These are phyloP conservation scores for Chaetomium globosum DNA, from an alignment of 2,329 filamentous ascomycete genomes.

Conservation along the genomic window DNA sequence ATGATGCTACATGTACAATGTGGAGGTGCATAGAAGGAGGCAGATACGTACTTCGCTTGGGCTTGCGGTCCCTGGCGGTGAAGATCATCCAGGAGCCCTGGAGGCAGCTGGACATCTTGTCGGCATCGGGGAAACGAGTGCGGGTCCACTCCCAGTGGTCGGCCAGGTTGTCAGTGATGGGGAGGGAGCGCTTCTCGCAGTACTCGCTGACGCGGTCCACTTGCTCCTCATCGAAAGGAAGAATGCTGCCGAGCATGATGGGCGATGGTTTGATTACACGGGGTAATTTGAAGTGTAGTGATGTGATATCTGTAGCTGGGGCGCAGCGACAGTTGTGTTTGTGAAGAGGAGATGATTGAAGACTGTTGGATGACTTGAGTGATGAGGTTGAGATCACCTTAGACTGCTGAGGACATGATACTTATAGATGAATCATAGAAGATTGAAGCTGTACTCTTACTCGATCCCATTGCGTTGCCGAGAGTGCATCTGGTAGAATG, in stretches of 20 bases:
- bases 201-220: conserved; percentile 6
- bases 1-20: no score
- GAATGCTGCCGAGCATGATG: background rate
- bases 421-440: background rate
- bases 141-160: conserved; percentile 6
- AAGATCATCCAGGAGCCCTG: conserved; percentile 4
- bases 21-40: background rate
- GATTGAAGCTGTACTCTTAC: background rate
- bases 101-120: conserved; percentile 5
- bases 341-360: background rate
- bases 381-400: background rate
- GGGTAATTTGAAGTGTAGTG: background rate
- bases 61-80: background rate
- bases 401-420: background rate
- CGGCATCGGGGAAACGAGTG: background rate
- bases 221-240: background rate
- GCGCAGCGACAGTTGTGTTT: background rate
- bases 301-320: background rate
- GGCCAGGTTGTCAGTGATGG: background rate
- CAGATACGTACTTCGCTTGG: background rate
- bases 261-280: background rate
- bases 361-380: background rate
- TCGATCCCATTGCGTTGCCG: background rate
- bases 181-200: background rate
- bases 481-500: background rate